These are phyloP conservation scores for Homolaphlyctis polyrhiza DNA, from an alignment of 371 early-diverging fungal species.

Conservation along the genomic window DNA sequence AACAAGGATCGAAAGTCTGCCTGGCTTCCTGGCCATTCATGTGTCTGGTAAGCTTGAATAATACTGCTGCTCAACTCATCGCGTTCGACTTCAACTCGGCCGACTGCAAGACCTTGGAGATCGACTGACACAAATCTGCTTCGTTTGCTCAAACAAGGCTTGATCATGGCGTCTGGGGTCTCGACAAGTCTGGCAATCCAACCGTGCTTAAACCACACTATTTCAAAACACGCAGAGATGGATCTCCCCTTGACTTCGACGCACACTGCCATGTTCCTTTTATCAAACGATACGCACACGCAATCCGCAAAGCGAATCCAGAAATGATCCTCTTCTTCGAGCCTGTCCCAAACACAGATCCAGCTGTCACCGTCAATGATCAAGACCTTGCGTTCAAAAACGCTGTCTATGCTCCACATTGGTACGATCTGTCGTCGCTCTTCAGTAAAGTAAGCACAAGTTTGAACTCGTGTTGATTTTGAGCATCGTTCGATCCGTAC, in stretches of 20 bases:
- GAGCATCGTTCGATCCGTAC: not conserved
- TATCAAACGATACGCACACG: constrained; percentile 52
- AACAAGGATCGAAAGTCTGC: constrained; percentile 53
- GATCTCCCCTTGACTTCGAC: constrained; percentile 49
- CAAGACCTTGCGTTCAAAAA: constrained; percentile 12
- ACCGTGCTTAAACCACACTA: constrained; percentile 49
- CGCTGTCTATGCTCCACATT: constrained; percentile 73
- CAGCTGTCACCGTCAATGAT: constrained; percentile 60
- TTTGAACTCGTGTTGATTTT: too few species aligned
- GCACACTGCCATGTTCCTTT: constrained; percentile 66
- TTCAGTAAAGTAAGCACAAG: constrained; percentile 54
- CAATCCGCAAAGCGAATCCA: constrained; percentile 52
- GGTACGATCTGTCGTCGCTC: constrained; percentile 75
- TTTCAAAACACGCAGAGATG: constrained; percentile 42
- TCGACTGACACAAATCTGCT: not conserved
- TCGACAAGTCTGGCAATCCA: constrained; percentile 49
- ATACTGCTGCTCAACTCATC: too few species aligned
- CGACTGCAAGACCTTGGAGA: too few species aligned
- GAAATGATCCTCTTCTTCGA: constrained; percentile 65
- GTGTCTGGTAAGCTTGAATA: constrained; percentile 71
- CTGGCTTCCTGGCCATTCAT: constrained; percentile 55
- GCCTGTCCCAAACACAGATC: constrained; percentile 70
- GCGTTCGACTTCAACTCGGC: too few species aligned
- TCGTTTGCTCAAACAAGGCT: constrained; percentile 23
- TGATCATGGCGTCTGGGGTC: constrained; percentile 70